Evolutionary conservation across 768 basidiomycete genomes (phyloP).

Genomic region (Calocera cornea): DNA sequence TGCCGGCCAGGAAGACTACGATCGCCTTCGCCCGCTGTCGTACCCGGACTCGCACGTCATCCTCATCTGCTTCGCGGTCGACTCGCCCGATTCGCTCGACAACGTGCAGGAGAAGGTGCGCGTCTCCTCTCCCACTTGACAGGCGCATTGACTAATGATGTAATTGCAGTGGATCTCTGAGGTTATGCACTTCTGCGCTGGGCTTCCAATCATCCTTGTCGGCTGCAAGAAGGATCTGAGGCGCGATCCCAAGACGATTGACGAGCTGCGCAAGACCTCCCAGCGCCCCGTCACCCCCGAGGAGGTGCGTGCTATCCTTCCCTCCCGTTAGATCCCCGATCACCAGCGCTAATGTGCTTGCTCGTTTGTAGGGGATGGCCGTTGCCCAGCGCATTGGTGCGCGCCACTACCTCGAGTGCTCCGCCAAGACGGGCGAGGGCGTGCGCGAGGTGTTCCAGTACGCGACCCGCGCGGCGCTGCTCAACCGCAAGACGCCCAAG

Average conservation of each 20-base stretch:
- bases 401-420: constrained; percentile 93
- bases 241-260: constrained; percentile 82
- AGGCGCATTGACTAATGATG: constrained; percentile 5
- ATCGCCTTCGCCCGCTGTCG: constrained; percentile 90
- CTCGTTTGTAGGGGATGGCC: constrained; percentile 77
- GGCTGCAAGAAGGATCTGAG: constrained; percentile 99
- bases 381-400: constrained; percentile 95
- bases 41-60: constrained; percentile 99
- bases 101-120: constrained; percentile 99
- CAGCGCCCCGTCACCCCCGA: constrained; percentile 90
- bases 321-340: neutral
- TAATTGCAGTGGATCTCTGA: constrained; percentile 84
- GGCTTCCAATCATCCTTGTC: constrained; percentile 90
- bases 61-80: constrained; percentile 96
- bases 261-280: constrained; percentile 85
- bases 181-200: constrained; percentile 93
- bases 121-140: constrained; percentile 12
- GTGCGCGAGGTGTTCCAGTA: constrained; percentile 98
- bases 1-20: constrained; percentile 97
- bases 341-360: neutral
- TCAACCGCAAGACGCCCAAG: constrained; percentile 32
- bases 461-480: constrained; percentile 83
- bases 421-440: constrained; percentile 89
- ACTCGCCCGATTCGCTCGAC: constrained; percentile 94
- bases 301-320: constrained; percentile 47